Percentiles rank a stretch among this genome's conserved stretches.
Conservation (phyloP, 257 asterid species). For the Parsonsia alboflavescens region DNA sequence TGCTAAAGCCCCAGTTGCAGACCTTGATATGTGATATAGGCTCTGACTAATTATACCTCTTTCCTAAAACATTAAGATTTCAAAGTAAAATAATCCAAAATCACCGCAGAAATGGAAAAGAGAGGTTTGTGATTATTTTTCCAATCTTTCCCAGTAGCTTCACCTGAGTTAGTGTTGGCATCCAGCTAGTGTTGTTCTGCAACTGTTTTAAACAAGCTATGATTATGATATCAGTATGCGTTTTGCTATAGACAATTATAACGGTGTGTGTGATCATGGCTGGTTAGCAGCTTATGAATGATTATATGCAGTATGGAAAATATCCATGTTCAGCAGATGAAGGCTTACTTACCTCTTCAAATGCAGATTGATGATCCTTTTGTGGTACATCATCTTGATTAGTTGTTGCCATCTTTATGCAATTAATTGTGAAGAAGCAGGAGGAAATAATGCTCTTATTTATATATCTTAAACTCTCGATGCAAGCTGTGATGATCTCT, state of each 20-base stretch:
- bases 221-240: no score
- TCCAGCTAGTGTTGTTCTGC: neutral
- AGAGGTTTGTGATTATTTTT: neutral
- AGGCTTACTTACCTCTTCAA: slow-evolving; percentile 21
- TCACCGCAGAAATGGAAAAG: neutral
- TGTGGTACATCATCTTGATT: slow-evolving; percentile 16
- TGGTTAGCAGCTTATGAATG: no score
- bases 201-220: no score
- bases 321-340: no score
- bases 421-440: neutral
- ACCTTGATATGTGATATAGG: neutral
- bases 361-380: neutral
- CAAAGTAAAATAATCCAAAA: neutral
- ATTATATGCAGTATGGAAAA: no score
- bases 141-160: neutral
- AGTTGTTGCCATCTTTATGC: slow-evolving; percentile 22
- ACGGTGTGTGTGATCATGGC: no score
- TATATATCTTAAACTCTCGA: neutral
- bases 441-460: neutral
- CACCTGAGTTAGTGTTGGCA: neutral
- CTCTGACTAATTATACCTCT: neutral
- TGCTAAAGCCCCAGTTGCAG: neutral
- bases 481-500: neutral
- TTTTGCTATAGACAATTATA: no score
- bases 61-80: neutral